Percentiles rank a stretch among this genome's conserved stretches.
Conservation (phyloP, 2,329 filamentous ascomycete genomes). For the Pyricularia sp. region DNA sequence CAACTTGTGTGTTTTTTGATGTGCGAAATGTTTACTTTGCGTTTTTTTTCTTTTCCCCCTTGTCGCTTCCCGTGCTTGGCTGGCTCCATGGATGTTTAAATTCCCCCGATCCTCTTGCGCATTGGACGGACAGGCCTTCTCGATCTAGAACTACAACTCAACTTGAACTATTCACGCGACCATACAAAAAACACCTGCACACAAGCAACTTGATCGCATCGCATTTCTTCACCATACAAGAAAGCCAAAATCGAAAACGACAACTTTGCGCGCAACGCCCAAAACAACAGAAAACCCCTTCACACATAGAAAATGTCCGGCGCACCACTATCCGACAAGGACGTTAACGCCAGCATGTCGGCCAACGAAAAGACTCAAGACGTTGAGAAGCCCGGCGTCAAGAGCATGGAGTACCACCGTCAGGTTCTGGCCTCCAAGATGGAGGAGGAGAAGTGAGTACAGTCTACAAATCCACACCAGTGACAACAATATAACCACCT, state of each 20-base stretch:
- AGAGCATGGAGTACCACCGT: conserved; percentile 67
- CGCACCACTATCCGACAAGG: conserved; percentile 33
- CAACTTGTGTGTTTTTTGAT: neutral
- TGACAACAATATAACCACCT: neutral
- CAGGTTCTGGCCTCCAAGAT: conserved; percentile 63
- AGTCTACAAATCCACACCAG: neutral
- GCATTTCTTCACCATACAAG: neutral
- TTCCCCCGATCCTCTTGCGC: neutral
- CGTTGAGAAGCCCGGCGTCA: conserved; percentile 30
- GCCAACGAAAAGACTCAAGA: conserved; percentile 44
- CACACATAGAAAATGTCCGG: conserved; percentile 2
- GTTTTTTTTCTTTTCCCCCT: neutral
- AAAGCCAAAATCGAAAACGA: neutral
- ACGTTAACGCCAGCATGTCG: conserved; percentile 47
- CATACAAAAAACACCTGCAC: neutral
- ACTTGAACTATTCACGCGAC: neutral
- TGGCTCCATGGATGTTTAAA: neutral
- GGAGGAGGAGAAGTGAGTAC: conserved; percentile 48
- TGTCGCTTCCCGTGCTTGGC: neutral
- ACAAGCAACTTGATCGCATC: neutral
- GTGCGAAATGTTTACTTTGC: neutral
- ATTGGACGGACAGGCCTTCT: neutral
- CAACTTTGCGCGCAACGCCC: neutral
- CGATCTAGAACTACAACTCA: neutral
- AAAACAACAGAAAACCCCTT: neutral